Conservation (phyloP, 2,329 filamentous ascomycete genomes). For the Diplocarpon rosae region DNA sequence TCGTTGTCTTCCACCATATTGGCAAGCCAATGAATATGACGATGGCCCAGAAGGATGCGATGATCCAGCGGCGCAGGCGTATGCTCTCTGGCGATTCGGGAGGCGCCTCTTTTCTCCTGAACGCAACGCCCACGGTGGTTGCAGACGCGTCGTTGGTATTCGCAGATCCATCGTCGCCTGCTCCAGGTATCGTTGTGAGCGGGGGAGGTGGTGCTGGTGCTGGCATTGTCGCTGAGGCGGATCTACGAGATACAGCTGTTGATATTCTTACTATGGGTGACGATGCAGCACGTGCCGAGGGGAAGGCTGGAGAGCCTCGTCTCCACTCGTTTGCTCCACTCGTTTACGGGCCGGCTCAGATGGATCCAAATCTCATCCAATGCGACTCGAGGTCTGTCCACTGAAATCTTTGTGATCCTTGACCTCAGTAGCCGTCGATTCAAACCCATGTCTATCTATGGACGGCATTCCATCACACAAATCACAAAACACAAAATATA, state of each 20-base stretch:
- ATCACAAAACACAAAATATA: no score
- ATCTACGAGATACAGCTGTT: slow-evolving; percentile 1
- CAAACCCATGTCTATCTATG: no score
- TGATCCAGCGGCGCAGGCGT: slow-evolving; percentile 59
- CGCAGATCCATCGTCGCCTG: background rate
- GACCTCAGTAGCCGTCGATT: no score
- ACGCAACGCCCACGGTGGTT: slow-evolving; percentile 18
- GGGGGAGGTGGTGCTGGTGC: slow-evolving; percentile 10
- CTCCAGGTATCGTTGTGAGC: slow-evolving; percentile 5
- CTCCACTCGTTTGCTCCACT: no score
- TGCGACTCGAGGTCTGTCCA: no score
- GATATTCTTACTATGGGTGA: slow-evolving; percentile 1
- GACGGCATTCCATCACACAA: no score
- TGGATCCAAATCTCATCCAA: no score
- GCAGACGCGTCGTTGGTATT: slow-evolving; percentile 11
- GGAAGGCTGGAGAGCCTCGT: no score
- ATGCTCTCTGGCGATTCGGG: slow-evolving; percentile 63
- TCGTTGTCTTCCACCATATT: slow-evolving; percentile 93
- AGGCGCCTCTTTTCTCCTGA: slow-evolving; percentile 39
- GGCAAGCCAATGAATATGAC: slow-evolving; percentile 76
- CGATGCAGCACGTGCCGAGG: background rate
- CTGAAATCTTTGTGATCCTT: no score
- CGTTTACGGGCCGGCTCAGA: no score
- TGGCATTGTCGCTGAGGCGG: slow-evolving; percentile 16
- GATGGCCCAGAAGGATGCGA: slow-evolving; percentile 84